Evolutionary conservation across 768 basidiomycete species (phyloP).

Genomic region (Collybia nuda): DNA sequence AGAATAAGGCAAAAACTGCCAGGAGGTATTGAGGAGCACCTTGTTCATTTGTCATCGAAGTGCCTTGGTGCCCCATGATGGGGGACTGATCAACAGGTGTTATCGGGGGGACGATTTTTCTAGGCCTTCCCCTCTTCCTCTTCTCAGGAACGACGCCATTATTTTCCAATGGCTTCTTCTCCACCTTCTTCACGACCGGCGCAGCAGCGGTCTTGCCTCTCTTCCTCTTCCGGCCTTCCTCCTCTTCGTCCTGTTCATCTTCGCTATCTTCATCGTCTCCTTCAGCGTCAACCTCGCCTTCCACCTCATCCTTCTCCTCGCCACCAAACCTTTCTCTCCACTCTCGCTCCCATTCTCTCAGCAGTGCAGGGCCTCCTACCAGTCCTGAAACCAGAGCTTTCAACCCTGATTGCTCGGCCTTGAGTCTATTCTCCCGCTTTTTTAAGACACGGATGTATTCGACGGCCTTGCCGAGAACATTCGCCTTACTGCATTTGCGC

Average conservation of each 20-base stretch:
- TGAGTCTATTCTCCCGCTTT: slow-evolving; percentile 68
- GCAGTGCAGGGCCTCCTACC: slow-evolving; percentile 70
- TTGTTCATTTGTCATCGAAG: slow-evolving; percentile 21
- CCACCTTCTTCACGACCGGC: slow-evolving; percentile 41
- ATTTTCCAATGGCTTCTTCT: slow-evolving; percentile 41
- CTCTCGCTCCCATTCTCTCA: slow-evolving; percentile 74
- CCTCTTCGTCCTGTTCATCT: slow-evolving; percentile 54
- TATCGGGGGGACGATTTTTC: slow-evolving; percentile 54
- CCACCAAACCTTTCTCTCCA: slow-evolving; percentile 78
- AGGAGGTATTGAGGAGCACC: slow-evolving; percentile 67
- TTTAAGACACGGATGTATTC: slow-evolving; percentile 92
- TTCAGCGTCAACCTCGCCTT: slow-evolving; percentile 50
- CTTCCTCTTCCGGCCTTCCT: slow-evolving; percentile 57
- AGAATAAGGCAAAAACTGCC: slow-evolving; percentile 81
- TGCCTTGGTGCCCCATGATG: slow-evolving; percentile 9
- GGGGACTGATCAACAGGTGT: slow-evolving; percentile 33
- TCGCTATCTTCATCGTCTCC: slow-evolving; percentile 60
- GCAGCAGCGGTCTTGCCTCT: slow-evolving; percentile 48
- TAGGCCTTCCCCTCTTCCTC: slow-evolving; percentile 80
- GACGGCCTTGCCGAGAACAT: slow-evolving; percentile 85
- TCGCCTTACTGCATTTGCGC: slow-evolving; percentile 88
- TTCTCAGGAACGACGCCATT: slow-evolving; percentile 58
- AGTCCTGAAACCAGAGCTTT: slow-evolving; percentile 68
- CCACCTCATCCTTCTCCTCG: slow-evolving; percentile 68
- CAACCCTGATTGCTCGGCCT: slow-evolving; percentile 74